Evolutionary conservation across 176 grass and related monocot species (phyloP).

Genomic region (Carex scoparia): DNA sequence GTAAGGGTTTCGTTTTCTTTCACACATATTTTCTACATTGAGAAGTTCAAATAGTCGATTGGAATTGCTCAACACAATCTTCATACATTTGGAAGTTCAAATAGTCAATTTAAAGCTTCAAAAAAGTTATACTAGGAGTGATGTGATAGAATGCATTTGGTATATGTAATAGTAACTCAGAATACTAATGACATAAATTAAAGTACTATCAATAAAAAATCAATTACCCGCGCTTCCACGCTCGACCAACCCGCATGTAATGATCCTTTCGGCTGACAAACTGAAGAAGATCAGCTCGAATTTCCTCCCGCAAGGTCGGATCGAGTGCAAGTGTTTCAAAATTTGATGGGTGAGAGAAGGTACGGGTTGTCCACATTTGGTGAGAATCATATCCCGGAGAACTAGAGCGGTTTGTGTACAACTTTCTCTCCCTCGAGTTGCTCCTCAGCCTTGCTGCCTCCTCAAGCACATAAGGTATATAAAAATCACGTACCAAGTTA

Average conservation of each 20-base stretch:
- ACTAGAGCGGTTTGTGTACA: slow-evolving; percentile 53
- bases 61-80: no score
- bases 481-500: slow-evolving; percentile 20
- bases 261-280: slow-evolving; percentile 39
- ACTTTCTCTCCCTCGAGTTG: slow-evolving; percentile 38
- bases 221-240: slow-evolving; percentile 58
- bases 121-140: background rate
- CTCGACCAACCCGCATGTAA: slow-evolving; percentile 57
- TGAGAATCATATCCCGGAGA: slow-evolving; percentile 37
- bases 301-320: slow-evolving; percentile 39
- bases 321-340: slow-evolving; percentile 62
- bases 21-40: no score
- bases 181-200: background rate
- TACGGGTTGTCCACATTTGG: slow-evolving; percentile 36
- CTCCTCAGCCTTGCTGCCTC: slow-evolving; percentile 39
- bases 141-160: background rate
- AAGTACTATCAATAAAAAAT: background rate
- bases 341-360: slow-evolving; percentile 57
- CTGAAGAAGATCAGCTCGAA: slow-evolving; percentile 51
- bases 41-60: no score
- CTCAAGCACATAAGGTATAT: slow-evolving; percentile 49
- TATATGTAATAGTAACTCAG: background rate
- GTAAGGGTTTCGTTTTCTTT: no score
- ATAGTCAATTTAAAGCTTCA: background rate
- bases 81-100: no score